Evolutionary conservation across 2,329 filamentous ascomycete genomes (phyloP).

Genomic region (Rasamsonia emersonii): DNA sequence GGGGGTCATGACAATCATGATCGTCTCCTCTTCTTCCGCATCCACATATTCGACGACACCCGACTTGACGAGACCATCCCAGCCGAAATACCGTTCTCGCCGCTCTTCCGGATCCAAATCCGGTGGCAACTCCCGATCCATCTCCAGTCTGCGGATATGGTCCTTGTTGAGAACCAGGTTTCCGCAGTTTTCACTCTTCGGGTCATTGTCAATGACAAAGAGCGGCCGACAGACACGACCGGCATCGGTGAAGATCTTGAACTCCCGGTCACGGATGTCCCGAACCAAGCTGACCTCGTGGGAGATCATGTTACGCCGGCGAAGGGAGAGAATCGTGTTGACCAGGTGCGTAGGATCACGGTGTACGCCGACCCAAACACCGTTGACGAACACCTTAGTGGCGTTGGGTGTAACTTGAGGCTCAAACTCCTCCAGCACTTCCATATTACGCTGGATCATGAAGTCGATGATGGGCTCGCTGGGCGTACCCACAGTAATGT

Average conservation of each 20-base stretch:
- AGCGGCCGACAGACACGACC: constrained; percentile 89
- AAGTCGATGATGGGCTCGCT: constrained; percentile 87
- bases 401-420: constrained; percentile 77
- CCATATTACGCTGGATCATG: constrained; percentile 93
- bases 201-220: constrained; percentile 85
- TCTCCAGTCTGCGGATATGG: constrained; percentile 67
- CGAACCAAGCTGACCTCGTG: constrained; percentile 91
- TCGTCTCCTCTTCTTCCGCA: constrained; percentile 94
- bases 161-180: constrained; percentile 75
- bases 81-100: constrained; percentile 62
- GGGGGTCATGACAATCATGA: constrained; percentile 99
- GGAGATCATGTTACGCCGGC: constrained; percentile 73
- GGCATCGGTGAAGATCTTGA: constrained; percentile 97
- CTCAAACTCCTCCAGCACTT: constrained; percentile 91
- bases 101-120: constrained; percentile 53
- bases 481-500: constrained; percentile 89
- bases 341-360: constrained; percentile 81
- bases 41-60: constrained; percentile 95
- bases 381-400: constrained; percentile 97
- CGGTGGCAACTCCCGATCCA: constrained; percentile 58
- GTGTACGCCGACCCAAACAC: constrained; percentile 95
- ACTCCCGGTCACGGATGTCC: constrained; percentile 93
- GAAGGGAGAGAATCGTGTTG: constrained; percentile 64
- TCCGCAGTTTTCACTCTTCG: constrained; percentile 64
- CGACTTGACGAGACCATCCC: constrained; percentile 73